Conservation (phyloP, 164 flowering plant genomes). For the Magnolia sinica region DNA sequence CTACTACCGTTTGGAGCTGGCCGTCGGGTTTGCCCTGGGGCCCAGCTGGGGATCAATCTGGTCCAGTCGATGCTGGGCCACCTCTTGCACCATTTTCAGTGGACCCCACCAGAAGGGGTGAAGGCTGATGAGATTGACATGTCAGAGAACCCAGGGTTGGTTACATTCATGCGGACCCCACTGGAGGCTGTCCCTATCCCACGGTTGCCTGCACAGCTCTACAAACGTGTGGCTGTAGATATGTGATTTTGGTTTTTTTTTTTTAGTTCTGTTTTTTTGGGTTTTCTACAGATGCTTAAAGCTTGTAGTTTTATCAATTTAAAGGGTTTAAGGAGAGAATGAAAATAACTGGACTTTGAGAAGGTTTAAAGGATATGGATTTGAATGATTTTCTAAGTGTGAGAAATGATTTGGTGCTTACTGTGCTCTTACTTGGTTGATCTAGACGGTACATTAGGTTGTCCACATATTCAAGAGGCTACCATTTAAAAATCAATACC, state of each 20-base stretch:
- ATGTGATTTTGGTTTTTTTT: conserved; percentile 7
- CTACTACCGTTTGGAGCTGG: conserved; percentile 35
- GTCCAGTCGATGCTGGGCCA: conserved; percentile 35
- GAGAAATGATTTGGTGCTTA: too few relatives aligned
- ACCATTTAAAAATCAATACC: too few relatives aligned
- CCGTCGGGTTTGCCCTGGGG: conserved; percentile 30
- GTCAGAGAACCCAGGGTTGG: conserved; percentile 31
- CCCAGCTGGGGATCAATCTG: conserved; percentile 28
- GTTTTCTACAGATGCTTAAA: not conserved
- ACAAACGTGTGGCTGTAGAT: conserved; percentile 27
- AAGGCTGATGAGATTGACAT: conserved; percentile 24
- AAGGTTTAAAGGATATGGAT: too few relatives aligned
- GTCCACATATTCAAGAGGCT: too few relatives aligned
- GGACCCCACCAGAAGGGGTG: conserved; percentile 24
- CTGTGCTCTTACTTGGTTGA: too few relatives aligned
- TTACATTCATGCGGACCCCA: conserved; percentile 30
- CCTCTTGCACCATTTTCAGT: conserved; percentile 30
- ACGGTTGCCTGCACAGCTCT: conserved; percentile 27
- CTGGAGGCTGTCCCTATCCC: conserved; percentile 26
- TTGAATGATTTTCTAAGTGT: too few relatives aligned
- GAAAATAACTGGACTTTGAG: not conserved
- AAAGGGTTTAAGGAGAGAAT: not conserved
- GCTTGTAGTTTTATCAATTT: not conserved
- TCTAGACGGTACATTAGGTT: too few relatives aligned
- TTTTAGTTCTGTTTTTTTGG: not conserved